A percentile compares a stretch with the other conserved stretches of the same genome.
Conservation (phyloP, 2,329 filamentous ascomycete genomes). For the Clonostachys rosea region DNA sequence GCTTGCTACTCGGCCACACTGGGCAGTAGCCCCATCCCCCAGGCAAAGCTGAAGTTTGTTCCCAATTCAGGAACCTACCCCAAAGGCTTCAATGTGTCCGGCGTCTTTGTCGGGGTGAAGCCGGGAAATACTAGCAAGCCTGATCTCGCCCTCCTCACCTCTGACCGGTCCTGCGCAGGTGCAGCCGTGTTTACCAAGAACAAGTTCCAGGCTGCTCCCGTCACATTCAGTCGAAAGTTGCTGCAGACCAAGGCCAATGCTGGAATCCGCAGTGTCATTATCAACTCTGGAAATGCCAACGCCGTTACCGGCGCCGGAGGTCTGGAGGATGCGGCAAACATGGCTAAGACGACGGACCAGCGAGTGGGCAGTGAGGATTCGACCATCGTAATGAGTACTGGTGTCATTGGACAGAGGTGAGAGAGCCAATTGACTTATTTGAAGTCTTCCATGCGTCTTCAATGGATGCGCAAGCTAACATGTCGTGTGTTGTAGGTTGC, state of each 20-base stretch:
- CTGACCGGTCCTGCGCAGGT: conserved; percentile 78
- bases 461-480: background rate
- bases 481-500: conserved; percentile 50
- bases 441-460: background rate
- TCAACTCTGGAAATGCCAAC: conserved; percentile 97
- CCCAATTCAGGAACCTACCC: conserved; percentile 83
- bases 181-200: conserved; percentile 97
- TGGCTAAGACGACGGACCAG: conserved; percentile 77
- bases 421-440: conserved; percentile 8
- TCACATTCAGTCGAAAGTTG: conserved; percentile 75
- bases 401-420: conserved; percentile 89
- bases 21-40: conserved; percentile 47
- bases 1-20: conserved; percentile 22
- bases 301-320: conserved; percentile 91
- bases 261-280: conserved; percentile 75
- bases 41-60: conserved; percentile 85
- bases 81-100: conserved; percentile 81
- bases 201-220: conserved; percentile 94
- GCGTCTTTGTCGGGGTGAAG: conserved; percentile 90
- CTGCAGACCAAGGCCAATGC: conserved; percentile 61
- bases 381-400: conserved; percentile 97
- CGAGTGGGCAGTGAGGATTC: conserved; percentile 39
- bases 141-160: conserved; percentile 84
- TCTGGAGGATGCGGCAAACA: conserved; percentile 78
- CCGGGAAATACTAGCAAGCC: conserved; percentile 86